Percentiles rank a stretch among this genome's conserved stretches.
These are phyloP conservation scores for Aspergillus glaucus DNA, from an alignment of 2,329 filamentous ascomycete genomes.

Conservation along the genomic window DNA sequence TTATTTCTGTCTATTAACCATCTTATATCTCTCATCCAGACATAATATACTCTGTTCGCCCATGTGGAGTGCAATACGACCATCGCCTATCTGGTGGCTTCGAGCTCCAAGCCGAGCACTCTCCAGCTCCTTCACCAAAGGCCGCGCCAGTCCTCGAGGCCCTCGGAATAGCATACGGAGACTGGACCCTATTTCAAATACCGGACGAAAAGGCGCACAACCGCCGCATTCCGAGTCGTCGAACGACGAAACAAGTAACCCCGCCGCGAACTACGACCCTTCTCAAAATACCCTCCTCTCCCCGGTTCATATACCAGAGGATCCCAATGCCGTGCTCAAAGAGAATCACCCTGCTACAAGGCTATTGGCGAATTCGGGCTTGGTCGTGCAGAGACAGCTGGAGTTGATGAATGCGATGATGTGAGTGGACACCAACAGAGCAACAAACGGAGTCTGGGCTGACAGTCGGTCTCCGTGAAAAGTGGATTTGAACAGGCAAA, in stretches of 20 bases:
- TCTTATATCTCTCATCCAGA: too few relatives aligned
- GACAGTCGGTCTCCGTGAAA: neutral
- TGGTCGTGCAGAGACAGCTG: constrained; percentile 58
- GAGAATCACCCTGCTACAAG: constrained; percentile 52
- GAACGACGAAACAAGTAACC: constrained; percentile 8
- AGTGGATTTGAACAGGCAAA: constrained; percentile 62
- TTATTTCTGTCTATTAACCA: too few relatives aligned
- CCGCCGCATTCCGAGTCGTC: constrained; percentile 5
- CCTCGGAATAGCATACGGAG: constrained; percentile 26
- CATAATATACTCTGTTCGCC: neutral
- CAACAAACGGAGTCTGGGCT: neutral
- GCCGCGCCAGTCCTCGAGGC: constrained; percentile 19
- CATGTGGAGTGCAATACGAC: constrained; percentile 28
- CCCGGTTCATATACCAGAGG: constrained; percentile 56
- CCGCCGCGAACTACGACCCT: constrained; percentile 35
- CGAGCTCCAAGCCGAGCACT: constrained; percentile 17
- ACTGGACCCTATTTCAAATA: constrained; percentile 14
- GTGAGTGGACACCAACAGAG: constrained; percentile 18
- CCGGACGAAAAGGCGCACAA: constrained; percentile 3
- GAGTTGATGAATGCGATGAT: constrained; percentile 62
- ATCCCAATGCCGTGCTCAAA: constrained; percentile 54
- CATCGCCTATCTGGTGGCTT: constrained; percentile 14
- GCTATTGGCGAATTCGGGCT: constrained; percentile 54
- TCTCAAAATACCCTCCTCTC: constrained; percentile 48
- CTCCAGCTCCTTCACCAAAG: constrained; percentile 21